Conservation (phyloP, 768 basidiomycete genomes). For the Termitomyces sp. region DNA sequence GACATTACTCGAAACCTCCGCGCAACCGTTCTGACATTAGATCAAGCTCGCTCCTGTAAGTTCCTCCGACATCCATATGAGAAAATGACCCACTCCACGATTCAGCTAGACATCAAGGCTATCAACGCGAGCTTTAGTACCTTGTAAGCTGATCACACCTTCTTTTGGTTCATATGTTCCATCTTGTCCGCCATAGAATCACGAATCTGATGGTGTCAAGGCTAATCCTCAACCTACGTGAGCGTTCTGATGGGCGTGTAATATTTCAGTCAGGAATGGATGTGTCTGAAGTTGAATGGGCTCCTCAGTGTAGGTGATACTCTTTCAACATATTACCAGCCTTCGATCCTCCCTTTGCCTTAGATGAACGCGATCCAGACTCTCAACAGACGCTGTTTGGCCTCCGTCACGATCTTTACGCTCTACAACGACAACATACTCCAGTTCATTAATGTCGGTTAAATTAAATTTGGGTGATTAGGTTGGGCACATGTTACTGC, state of each 20-base stretch:
- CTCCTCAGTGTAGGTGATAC: not conserved
- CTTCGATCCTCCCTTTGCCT: not conserved
- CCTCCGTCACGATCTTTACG: conserved; percentile 2
- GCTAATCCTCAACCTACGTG: conserved; percentile 30
- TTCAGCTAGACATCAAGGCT: conserved; percentile 31
- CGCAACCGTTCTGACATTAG: no score
- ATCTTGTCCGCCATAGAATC: conserved; percentile 18
- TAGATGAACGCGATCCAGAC: not conserved
- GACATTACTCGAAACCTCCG: no score
- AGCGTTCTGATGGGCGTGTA: conserved; percentile 2
- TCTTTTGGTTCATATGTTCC: not conserved
- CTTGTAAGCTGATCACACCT: conserved; percentile 22
- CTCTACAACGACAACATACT: not conserved
- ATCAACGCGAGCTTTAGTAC: conserved; percentile 36
- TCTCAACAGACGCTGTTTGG: conserved; percentile 1
- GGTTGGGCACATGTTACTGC: no score
- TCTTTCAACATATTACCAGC: not conserved
- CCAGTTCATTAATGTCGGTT: no score
- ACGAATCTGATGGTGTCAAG: conserved; percentile 36
- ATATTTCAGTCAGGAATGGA: not conserved
- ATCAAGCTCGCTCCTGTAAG: not conserved
- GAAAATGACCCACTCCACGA: not conserved
- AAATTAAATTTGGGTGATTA: not conserved
- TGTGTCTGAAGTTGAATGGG: not conserved
- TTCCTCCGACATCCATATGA: not conserved